Percentiles rank a stretch among this genome's conserved stretches.
Conservation (phyloP, 2,329 filamentous ascomycete genomes). For the Trichoderma sp. region DNA sequence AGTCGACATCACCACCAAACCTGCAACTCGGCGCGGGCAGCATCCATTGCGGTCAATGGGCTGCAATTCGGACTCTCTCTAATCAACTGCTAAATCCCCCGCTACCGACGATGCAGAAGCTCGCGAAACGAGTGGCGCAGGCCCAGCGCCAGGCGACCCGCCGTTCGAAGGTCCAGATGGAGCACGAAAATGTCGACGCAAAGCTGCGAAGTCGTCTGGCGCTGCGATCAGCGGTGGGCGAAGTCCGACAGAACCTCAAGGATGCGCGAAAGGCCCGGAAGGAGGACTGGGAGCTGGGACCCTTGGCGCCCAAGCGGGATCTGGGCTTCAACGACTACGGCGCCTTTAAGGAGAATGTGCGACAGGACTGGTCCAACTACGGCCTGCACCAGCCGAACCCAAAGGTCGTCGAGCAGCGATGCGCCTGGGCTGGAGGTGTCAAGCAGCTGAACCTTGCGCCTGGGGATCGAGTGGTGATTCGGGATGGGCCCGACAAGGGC, state of each 20-base stretch:
- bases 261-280: constrained; percentile 56
- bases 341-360: constrained; percentile 47
- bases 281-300: constrained; percentile 79
- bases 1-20: constrained; percentile 11
- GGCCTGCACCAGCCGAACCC: constrained; percentile 37
- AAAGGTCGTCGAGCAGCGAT: constrained; percentile 47
- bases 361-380: constrained; percentile 43
- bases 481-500: constrained; percentile 77
- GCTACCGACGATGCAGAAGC: constrained; percentile 63
- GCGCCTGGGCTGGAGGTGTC: constrained; percentile 58
- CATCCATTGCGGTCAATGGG: constrained; percentile 27
- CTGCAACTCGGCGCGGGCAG: constrained; percentile 12
- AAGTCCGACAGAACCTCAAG: constrained; percentile 43
- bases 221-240: constrained; percentile 37
- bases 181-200: constrained; percentile 38
- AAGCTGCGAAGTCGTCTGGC: constrained; percentile 40
- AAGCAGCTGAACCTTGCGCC: constrained; percentile 63
- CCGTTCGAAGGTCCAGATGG: constrained; percentile 46
- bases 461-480: constrained; percentile 80
- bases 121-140: constrained; percentile 66
- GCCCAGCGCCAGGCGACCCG: constrained; percentile 66
- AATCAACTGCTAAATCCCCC: neutral
- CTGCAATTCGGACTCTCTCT: constrained; percentile 1
- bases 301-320: constrained; percentile 76
- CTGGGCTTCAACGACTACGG: constrained; percentile 66